Base-by-base conservation (phyloP, 2,329 filamentous ascomycete species). In the Huntiella decipiens region DNA sequence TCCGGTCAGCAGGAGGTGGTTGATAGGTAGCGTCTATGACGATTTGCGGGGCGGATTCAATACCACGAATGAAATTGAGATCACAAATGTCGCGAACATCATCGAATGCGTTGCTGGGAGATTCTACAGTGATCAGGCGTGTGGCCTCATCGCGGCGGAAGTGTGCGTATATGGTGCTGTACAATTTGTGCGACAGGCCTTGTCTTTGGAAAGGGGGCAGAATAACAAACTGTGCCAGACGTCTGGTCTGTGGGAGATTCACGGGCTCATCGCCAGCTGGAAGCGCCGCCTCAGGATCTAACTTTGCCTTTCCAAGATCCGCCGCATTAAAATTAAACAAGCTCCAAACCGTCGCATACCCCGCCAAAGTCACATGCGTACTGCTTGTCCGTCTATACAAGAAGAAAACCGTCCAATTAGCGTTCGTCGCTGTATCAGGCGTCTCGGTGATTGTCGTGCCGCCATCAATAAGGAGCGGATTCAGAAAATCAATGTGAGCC, bases 181-280 rank as follows among this genome's bases (percentile, higher is more conserved):
- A 98, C 35, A 98, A 74, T 37, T 75, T 70, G 8, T 77, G 72
- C 33, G 88, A 91, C 43, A 88, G 77, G 12, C 86, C 86, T 51
- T 77, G 74, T 51, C 74, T 71, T 58, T 95, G 87, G 60, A 85
- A 93, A 4, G 85, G 81, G 2, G 87, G 87, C 8, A 98, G 68
- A 51, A 98, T 79, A 50, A 98, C 58, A 61, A 96, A 96, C 59
- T 98, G 91, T 0, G 88, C 93, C 52, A 98, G 83, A 38, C 92
- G 74, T 50, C 84, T 76, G 35, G 88, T 77, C 54, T 79, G 81
- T 10, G 83, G 80, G 2, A 87, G 69, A 10, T 43, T 34, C 3
- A 43, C 11, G 4, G 72, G 60, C 52, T 79, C 65, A 40, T 67
- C 62, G 4, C 39, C 13, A 3, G 12, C 33, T 6, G 19, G 17